A percentile compares a stretch with the other conserved stretches of the same genome.
Conservation (phyloP, 352 stramenopile genomes). For the Globisporangium orthogonon region DNA sequence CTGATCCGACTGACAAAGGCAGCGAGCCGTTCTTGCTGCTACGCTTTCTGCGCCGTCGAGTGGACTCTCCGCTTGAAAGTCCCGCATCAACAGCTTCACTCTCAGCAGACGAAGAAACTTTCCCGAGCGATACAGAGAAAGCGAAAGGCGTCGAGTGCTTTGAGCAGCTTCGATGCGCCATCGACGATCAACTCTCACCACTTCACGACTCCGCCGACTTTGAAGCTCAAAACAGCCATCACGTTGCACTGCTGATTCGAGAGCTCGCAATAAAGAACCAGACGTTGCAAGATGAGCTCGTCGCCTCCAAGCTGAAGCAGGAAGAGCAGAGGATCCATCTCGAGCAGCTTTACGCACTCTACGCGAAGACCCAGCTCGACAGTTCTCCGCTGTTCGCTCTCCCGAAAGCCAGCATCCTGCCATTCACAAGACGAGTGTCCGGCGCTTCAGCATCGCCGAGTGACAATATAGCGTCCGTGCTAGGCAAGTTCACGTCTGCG, state of each 20-base stretch:
- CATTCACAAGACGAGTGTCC: conserved; percentile 18
- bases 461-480: neutral
- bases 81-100: conserved; percentile 6
- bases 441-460: neutral
- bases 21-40: conserved; percentile 31
- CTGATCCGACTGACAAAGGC: neutral
- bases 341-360: conserved; percentile 55
- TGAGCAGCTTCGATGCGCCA: neutral
- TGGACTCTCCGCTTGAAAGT: conserved; percentile 8
- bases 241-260: conserved; percentile 30
- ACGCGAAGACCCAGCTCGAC: conserved; percentile 36
- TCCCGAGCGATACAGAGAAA: neutral
- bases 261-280: conserved; percentile 37
- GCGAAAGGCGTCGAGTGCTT: neutral
- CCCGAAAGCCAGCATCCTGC: conserved; percentile 24
- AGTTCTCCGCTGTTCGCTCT: conserved; percentile 25
- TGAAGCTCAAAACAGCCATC: conserved; percentile 6
- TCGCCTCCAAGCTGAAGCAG: conserved; percentile 40
- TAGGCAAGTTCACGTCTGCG: too few relatives aligned
- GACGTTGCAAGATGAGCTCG: conserved; percentile 37
- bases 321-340: conserved; percentile 59
- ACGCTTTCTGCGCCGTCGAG: conserved; percentile 23
- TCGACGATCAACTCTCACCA: conserved; percentile 1
- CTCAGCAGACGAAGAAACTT: neutral
- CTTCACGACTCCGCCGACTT: neutral